Conservation (phyloP, 2,329 filamentous ascomycete genomes). For the Aspergillus candidus region DNA sequence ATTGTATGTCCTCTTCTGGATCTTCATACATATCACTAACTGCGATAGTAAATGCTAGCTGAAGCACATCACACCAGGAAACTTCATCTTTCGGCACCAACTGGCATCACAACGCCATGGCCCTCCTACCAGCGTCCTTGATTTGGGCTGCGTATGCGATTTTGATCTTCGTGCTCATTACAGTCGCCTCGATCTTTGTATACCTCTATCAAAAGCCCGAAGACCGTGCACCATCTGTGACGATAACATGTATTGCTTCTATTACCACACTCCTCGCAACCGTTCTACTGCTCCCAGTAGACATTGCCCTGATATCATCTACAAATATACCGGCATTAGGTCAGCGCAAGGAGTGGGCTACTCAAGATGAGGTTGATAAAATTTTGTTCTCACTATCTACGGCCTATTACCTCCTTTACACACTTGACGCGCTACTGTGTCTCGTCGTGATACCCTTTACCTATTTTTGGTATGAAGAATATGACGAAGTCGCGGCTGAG, state of each 20-base stretch:
- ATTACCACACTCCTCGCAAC: constrained; percentile 85
- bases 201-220: constrained; percentile 86
- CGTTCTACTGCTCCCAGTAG: constrained; percentile 84
- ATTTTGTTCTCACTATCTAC: constrained; percentile 77
- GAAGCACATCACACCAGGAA: no score
- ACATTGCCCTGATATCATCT: constrained; percentile 88
- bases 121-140: constrained; percentile 74
- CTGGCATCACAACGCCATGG: constrained; percentile 40
- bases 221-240: constrained; percentile 78
- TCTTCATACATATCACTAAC: no score
- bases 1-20: no score
- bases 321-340: constrained; percentile 71
- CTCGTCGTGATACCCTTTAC: constrained; percentile 87
- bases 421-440: constrained; percentile 82
- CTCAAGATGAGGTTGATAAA: constrained; percentile 66
- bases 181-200: constrained; percentile 76
- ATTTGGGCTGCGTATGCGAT: constrained; percentile 94
- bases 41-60: no score
- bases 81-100: no score
- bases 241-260: constrained; percentile 76
- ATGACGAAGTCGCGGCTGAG: constrained; percentile 82
- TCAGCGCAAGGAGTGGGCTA: constrained; percentile 91
- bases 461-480: constrained; percentile 98
- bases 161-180: constrained; percentile 68
- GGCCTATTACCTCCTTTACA: constrained; percentile 91